phyloP scores from a whole-genome alignment of 2,329 filamentous ascomycete genomes.

The Passalora sequoiae region DNA sequence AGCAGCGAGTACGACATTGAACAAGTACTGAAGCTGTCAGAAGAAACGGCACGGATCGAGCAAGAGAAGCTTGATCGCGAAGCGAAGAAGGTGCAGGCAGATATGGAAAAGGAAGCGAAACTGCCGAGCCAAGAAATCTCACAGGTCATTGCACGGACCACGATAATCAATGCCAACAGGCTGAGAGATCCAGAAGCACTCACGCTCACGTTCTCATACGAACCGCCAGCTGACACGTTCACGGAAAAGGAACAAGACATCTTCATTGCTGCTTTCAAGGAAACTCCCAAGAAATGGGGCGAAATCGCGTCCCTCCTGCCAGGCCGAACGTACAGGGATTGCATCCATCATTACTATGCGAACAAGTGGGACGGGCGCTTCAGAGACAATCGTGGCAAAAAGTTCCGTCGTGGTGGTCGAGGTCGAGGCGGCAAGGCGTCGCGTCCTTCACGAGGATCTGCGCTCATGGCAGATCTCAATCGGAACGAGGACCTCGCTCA shows the following conservation, averaged over 20 bases:
- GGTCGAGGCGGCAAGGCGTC: constrained; percentile 46
- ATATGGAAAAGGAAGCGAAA: constrained; percentile 69
- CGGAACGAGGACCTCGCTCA: constrained; percentile 34
- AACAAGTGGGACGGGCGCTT: constrained; percentile 70
- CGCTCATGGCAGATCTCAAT: constrained; percentile 61
- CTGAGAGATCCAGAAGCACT: constrained; percentile 61
- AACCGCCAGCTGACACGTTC: constrained; percentile 70
- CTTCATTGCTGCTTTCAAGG: constrained; percentile 70
- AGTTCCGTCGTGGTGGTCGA: constrained; percentile 32
- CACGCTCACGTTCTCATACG: constrained; percentile 64
- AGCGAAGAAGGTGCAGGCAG: constrained; percentile 63
- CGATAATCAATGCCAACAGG: constrained; percentile 63
- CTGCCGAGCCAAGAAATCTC: constrained; percentile 65
- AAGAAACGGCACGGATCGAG: constrained; percentile 65
- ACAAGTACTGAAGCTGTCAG: constrained; percentile 65
- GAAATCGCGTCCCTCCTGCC: constrained; percentile 65
- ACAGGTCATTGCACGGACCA: constrained; percentile 54
- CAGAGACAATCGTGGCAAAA: constrained; percentile 65
- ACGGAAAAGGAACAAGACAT: constrained; percentile 62
- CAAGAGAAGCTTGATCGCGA: constrained; percentile 51
- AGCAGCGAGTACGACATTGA: constrained; percentile 70
- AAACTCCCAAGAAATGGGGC: constrained; percentile 77
- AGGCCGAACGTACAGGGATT: constrained; percentile 67
- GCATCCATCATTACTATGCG: constrained; percentile 81
- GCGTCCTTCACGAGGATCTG: constrained; percentile 45